Base-by-base conservation (phyloP, 306 rosid genomes). In the Argentina anserina region DNA sequence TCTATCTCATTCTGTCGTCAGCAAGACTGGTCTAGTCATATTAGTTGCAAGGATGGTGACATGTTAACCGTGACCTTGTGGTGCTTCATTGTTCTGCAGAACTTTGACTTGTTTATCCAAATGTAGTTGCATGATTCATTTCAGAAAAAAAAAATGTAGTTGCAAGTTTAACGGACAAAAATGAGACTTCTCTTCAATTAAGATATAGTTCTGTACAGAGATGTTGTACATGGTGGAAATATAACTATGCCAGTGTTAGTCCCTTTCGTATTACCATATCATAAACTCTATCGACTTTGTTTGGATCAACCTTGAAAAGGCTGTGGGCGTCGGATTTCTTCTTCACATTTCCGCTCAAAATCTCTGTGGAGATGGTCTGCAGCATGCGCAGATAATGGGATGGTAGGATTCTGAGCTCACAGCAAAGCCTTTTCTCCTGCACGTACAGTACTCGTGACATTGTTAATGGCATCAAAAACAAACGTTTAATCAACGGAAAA, bases 341-440 rank as follows among this genome's bases (percentile, higher is more conserved):
- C 26, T 83, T 83, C 15, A 89, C 61, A 28, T 63, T 88, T 58
- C 98, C 98, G 45, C 76, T 83, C 26, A 82, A 72, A 72, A 90
- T 85, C 68, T 83, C 93, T 20, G 31, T 52, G 15, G 92, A 81
- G 53, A 92, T 81, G 80, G 52, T 80, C 76, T 84, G 80, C 77
- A 75, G 75, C 90, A 92, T 92, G 67, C 79, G 80, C 17, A 90
- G 93, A 78, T 87, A 90, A 76, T 86, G 92, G 18, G 90, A 76
- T 3, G 98, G 98, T 36, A 90, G 81, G 69, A 92, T 52, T 84
- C 89, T 81, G 68, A 84, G 75, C 88, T 90, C 97, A 21, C 81
- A 76, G 81, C 98, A 87, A 26, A 90, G 91, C 70, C 66, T 80
- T 60, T 71, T 83, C 83, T 92, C 97, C 98, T 92, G 88, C 87